Conservation (phyloP, 768 basidiomycete species). For the Fomitopsis serialis region DNA sequence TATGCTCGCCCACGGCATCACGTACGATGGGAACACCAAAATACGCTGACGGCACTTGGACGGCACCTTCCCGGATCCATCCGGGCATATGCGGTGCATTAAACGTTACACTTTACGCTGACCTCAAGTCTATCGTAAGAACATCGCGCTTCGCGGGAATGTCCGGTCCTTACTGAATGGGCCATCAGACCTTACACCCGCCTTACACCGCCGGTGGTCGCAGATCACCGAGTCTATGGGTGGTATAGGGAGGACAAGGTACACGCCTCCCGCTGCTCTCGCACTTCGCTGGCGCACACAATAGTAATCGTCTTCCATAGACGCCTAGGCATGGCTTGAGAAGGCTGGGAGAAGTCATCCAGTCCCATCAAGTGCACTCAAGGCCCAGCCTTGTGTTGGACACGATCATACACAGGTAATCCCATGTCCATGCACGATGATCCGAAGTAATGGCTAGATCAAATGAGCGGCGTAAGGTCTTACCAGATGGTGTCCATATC, state of each 20-base stretch:
- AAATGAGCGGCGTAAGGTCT: no score
- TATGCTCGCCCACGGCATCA: not conserved
- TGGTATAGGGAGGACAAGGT: not conserved
- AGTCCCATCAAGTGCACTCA: no score
- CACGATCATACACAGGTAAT: no score
- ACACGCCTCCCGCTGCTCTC: not conserved
- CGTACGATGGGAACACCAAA: not conserved
- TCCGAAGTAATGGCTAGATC: no score
- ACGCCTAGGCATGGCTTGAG: no score
- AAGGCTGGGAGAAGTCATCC: no score
- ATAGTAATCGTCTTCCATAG: no score
- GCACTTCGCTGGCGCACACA: not conserved
- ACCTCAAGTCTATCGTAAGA: not conserved
- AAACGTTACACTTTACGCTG: not conserved
- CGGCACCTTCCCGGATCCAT: no score
- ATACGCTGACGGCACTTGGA: not conserved
- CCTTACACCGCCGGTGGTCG: not conserved
- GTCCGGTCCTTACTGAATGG: not conserved
- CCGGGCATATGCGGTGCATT: not conserved
- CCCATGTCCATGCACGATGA: no score
- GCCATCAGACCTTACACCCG: not conserved
- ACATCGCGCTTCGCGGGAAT: not conserved
- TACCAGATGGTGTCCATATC: no score
- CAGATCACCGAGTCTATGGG: not conserved
- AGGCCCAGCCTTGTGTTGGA: no score